Percentiles rank a stretch among this genome's conserved stretches.
phyloP scores from a whole-genome alignment of 805 yeast species.

The Metschnikowia anglica region DNA sequence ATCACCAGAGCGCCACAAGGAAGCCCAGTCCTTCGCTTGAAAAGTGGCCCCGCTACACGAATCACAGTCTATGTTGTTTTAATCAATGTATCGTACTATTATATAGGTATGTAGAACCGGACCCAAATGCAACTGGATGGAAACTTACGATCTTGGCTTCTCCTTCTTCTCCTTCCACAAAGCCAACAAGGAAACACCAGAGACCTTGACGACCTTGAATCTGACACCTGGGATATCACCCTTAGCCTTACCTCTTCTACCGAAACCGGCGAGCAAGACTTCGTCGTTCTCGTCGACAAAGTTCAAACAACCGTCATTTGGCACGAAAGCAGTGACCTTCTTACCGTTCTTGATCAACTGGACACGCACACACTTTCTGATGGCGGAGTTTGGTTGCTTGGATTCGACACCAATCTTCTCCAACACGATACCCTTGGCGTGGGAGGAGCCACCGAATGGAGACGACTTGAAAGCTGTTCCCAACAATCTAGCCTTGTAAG shows the following conservation, averaged over 20 bases:
- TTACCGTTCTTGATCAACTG: conserved; percentile 99
- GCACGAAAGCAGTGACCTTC: conserved; percentile 99
- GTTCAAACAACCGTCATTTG: conserved; percentile 99
- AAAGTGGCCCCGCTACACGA: no score
- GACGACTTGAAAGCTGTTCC: conserved; percentile 99
- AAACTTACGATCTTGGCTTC: conserved; percentile 95
- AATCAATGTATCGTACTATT: conserved; percentile 20
- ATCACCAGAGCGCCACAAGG: no score
- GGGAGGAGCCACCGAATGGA: conserved; percentile 99
- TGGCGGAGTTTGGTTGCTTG: conserved; percentile 99
- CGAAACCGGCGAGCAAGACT: conserved; percentile 99
- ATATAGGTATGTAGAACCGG: conserved; percentile 17
- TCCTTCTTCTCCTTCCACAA: conserved; percentile 99
- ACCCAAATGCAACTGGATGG: conserved; percentile 13
- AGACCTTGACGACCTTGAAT: conserved; percentile 99
- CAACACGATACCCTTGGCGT: conserved; percentile 99
- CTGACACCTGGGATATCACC: conserved; percentile 99
- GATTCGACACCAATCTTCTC: conserved; percentile 99
- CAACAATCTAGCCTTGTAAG: conserved; percentile 97
- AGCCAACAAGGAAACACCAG: conserved; percentile 99
- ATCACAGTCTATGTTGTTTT: background rate
- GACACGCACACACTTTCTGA: conserved; percentile 99
- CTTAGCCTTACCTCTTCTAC: conserved; percentile 99
- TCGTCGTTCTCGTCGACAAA: conserved; percentile 99
- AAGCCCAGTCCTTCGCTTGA: no score